Conservation (phyloP, 805 yeast genomes). For the Spathaspora girioi region DNA sequence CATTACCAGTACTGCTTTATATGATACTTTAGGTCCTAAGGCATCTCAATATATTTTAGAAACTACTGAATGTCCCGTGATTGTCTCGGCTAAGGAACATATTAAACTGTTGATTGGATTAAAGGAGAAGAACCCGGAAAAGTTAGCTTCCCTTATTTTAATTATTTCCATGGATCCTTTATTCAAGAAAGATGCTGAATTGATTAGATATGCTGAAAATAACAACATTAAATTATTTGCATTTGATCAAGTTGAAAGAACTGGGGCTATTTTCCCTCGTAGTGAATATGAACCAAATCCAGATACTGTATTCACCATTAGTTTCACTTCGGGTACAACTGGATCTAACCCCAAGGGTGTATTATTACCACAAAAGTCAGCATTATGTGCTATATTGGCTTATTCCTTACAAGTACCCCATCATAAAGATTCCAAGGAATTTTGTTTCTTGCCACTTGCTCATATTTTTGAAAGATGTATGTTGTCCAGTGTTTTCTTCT, state of each 20-base stretch:
- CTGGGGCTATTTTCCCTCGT: conserved; percentile 27
- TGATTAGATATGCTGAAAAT: conserved; percentile 17
- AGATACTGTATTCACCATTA: conserved; percentile 51
- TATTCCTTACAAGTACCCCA: conserved; percentile 24
- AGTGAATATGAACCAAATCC: conserved; percentile 45
- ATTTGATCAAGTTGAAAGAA: conserved; percentile 27
- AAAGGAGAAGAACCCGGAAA: conserved; percentile 20
- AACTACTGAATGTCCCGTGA: conserved; percentile 57
- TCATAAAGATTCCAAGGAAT: conserved; percentile 18
- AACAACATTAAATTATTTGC: conserved; percentile 21
- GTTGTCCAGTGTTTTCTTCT: conserved; percentile 39
- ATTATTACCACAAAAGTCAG: conserved; percentile 48
- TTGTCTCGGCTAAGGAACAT: conserved; percentile 33
- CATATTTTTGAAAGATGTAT: conserved; percentile 55
- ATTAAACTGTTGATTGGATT: conserved; percentile 22
- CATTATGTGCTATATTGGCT: conserved; percentile 44
- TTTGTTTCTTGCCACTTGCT: conserved; percentile 54
- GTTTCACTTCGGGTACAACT: conserved; percentile 75
- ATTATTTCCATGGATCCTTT: conserved; percentile 38
- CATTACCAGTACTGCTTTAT: conserved; percentile 24
- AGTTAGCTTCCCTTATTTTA: conserved; percentile 25
- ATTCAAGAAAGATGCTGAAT: conserved; percentile 25
- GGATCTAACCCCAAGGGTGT: conserved; percentile 71
- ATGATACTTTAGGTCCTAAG: conserved; percentile 43
- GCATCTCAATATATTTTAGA: conserved; percentile 62